Evolutionary conservation across 345 rosid genomes (phyloP).

Genomic region (Boechera stricta): DNA sequence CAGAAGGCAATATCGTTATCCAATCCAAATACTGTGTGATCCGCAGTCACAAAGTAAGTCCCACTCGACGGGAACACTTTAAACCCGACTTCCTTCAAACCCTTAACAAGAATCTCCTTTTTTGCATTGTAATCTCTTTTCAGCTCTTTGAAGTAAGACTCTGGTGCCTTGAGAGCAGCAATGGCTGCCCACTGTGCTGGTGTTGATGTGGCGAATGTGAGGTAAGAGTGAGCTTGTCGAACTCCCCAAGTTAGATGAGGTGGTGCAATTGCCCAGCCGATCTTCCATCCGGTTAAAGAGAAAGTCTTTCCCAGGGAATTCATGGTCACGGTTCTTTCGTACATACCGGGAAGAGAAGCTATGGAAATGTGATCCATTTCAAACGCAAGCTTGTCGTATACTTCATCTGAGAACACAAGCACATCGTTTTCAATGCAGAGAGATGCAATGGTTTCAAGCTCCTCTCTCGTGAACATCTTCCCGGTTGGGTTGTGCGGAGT

Average conservation of each 20-base stretch:
- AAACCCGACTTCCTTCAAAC: constrained; percentile 86
- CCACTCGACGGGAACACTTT: constrained; percentile 91
- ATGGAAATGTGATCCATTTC: constrained; percentile 92
- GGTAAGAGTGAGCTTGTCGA: constrained; percentile 86
- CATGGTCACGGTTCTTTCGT: constrained; percentile 84
- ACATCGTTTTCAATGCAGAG: constrained; percentile 90
- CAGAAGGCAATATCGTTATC: constrained; percentile 84
- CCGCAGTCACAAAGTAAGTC: constrained; percentile 86
- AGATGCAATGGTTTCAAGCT: constrained; percentile 68
- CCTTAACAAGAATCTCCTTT: constrained; percentile 82
- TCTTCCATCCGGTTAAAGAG: constrained; percentile 96
- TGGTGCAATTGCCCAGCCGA: constrained; percentile 98
- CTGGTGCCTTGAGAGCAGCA: constrained; percentile 76
- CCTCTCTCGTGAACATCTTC: constrained; percentile 86
- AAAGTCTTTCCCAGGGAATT: constrained; percentile 94
- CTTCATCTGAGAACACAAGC: constrained; percentile 84
- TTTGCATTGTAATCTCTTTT: constrained; percentile 78
- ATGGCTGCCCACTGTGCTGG: constrained; percentile 85
- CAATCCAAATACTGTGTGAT: constrained; percentile 87
- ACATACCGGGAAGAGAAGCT: constrained; percentile 97
- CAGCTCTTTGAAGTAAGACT: constrained; percentile 74
- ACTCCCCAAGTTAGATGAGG: constrained; percentile 94
- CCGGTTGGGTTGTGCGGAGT: constrained; percentile 97
- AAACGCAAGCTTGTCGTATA: constrained; percentile 88
- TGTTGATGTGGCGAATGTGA: constrained; percentile 87